phyloP scores from a whole-genome alignment of 2,329 filamentous ascomycete genomes.

The Exophiala alcalophila region DNA sequence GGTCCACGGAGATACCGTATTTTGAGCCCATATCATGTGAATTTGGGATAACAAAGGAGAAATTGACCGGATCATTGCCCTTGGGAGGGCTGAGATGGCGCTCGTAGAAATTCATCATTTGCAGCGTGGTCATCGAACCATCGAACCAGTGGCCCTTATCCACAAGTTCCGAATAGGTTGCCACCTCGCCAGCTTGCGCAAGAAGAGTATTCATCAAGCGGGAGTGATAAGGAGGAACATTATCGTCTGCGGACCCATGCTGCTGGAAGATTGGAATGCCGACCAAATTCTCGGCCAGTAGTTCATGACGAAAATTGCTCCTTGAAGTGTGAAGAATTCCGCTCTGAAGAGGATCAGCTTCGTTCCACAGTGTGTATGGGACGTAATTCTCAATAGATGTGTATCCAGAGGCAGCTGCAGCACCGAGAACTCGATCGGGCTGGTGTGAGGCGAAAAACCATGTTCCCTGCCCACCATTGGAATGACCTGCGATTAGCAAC shows the following conservation, averaged over 20 bases:
- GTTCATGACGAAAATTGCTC: slow-evolving; percentile 55
- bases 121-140: slow-evolving; percentile 53
- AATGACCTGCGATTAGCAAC: slow-evolving; percentile 57
- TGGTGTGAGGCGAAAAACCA: slow-evolving; percentile 57
- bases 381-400: slow-evolving; percentile 59
- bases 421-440: slow-evolving; percentile 56
- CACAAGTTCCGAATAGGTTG: slow-evolving; percentile 51
- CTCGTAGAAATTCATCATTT: slow-evolving; percentile 50
- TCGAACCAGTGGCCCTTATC: slow-evolving; percentile 54
- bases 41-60: slow-evolving; percentile 51
- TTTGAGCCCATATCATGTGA: slow-evolving; percentile 53
- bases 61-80: slow-evolving; percentile 35
- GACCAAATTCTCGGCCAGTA: slow-evolving; percentile 51
- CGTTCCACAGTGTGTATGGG: slow-evolving; percentile 55
- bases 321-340: slow-evolving; percentile 50
- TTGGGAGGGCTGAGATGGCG: slow-evolving; percentile 33
- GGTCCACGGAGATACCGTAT: slow-evolving; percentile 50
- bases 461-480: slow-evolving; percentile 59
- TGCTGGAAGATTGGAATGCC: slow-evolving; percentile 56
- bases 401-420: slow-evolving; percentile 58
- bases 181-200: slow-evolving; percentile 41
- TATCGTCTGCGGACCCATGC: slow-evolving; percentile 56
- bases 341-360: slow-evolving; percentile 50
- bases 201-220: slow-evolving; percentile 53
- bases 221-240: slow-evolving; percentile 58